Evolutionary conservation across 768 basidiomycete genomes (phyloP), one percentile per base, ranked within the genome.

Genomic region (Suillus spraguei): DNA sequence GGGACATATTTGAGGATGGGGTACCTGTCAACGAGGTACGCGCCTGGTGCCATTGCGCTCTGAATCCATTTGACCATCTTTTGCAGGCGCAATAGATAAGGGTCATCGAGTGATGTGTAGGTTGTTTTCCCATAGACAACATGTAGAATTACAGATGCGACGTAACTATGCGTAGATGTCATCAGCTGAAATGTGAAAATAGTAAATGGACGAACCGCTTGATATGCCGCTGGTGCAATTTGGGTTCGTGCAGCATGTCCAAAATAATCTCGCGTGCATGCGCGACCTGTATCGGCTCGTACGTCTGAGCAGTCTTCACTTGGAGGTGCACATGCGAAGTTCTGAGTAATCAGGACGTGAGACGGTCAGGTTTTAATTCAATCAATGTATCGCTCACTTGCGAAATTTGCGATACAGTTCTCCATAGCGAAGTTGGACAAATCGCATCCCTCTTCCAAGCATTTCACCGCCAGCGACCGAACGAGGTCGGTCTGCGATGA

Each of bases 341-440:
- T 60, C 85, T 85, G 42, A 33, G 28, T 28, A 4, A 28, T 28
- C 24, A 5, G 3, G 5, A 10, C 20, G 47, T 60, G 1, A 39
- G 35, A 17, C 24, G 28, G 2, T 14, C 39, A 22, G 9, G 16
- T 58, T 66, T 77, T 58, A 60, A 14, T n/a, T 1, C 1, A 1
- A 3, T 63, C 5, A 24, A 38, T 10, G n/a, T 4, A 14, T 47
- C 0, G 33, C 61, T 49, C 41, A 84, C 85, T 82, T 82, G 59
- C 86, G 78, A 72, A 86, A 83, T 66, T 83, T 83, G 72, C 84
- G 84, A 55, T 87, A 82, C 41, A 83, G 72, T n/a, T 86, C 85
- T 0, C 85, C 84, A 0, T 80, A 78, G 1, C 82, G 80, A 9
- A 84, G 82, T 5, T 86, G 72, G 62, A 87, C 68, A 41, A 83